phyloP scores from a whole-genome alignment of 2,329 filamentous ascomycete genomes.

The Monosporascus sp. region DNA sequence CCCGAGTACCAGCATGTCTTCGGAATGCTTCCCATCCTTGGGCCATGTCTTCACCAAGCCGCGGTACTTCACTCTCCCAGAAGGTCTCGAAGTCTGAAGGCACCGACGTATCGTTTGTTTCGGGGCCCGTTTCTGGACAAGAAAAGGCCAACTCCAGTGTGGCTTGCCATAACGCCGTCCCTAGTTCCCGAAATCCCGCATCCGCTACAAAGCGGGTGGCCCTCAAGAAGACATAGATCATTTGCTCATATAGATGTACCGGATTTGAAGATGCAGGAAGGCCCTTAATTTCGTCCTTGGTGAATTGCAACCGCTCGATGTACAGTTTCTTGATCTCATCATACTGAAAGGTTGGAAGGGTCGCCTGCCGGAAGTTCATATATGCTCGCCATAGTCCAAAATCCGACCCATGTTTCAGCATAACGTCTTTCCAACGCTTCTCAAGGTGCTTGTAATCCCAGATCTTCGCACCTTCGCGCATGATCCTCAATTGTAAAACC shows the following conservation, averaged over 20 bases:
- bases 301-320: constrained; percentile 48
- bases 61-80: constrained; percentile 79
- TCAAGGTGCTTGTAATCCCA: constrained; percentile 63
- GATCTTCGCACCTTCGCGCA: constrained; percentile 67
- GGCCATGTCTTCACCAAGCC: constrained; percentile 70
- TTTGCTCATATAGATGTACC: constrained; percentile 31
- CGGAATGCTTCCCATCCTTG: constrained; percentile 63
- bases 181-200: constrained; percentile 71
- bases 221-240: constrained; percentile 69
- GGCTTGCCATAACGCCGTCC: constrained; percentile 78
- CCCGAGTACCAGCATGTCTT: constrained; percentile 28
- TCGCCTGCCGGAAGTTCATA: constrained; percentile 67
- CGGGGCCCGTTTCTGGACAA: constrained; percentile 37
- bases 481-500: constrained; percentile 59
- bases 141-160: constrained; percentile 68
- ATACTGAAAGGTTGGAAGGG: constrained; percentile 61
- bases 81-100: constrained; percentile 58
- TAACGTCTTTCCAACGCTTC: constrained; percentile 60
- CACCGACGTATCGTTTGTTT: constrained; percentile 20
- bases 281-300: constrained; percentile 13
- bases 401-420: constrained; percentile 50
- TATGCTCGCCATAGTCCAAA: constrained; percentile 69
- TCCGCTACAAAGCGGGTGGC: constrained; percentile 70
- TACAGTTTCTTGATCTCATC: constrained; percentile 59
- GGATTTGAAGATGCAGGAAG: constrained; percentile 2